Base-by-base conservation (phyloP, 2,329 filamentous ascomycete species). In the Nemania abortiva region DNA sequence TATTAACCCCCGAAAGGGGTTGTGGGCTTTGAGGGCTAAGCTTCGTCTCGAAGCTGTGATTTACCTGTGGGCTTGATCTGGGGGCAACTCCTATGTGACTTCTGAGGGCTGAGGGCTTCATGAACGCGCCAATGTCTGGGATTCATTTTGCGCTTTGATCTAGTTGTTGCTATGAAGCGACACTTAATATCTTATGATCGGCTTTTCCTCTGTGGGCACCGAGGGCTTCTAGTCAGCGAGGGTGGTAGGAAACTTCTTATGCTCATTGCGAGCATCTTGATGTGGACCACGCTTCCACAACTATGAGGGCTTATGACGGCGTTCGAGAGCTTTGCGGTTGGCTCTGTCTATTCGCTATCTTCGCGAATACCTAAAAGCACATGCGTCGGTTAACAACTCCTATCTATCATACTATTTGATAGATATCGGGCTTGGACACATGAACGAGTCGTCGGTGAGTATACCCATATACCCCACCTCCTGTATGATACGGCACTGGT, bases 11-110 rank as follows among this genome's bases (percentile, higher is more conserved):
- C 76, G 73, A 49, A 54, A 55, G 79, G 80, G 78, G 75, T 77
- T 79, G 83, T 86, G 85, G 85, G 84, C 84, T 86, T 86, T 85
- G 84, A 84, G 82, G 83, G 83, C 79, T 79, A 80, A 79, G 81
- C 80, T 81, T 83, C 80, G 65, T 75, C 63, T 69, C 70, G 80
- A 81, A 81, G 81, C 82, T 81, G 77, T 81, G 83, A 85, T 85
- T 82, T 80, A 87, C 85, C 85, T 86, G 85, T 83, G 85, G 86
- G 86, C 84, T 85, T 83, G 76, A 82, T 79, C 75, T 72, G 78
- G 75, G 77, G 74, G 76, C 59, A 71, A 77, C 76, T 78, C 75
- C 74, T 71, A 50, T 50, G 72, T 74, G 74, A 70, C 59, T 77
- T 78, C 74, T 78, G 78, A 76, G 75, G 75, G 73, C 72, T 72